Percentiles rank a stretch among this genome's conserved stretches.
phyloP scores from a whole-genome alignment of 2,329 filamentous ascomycete genomes.

The Hymenoscyphus occultus region DNA sequence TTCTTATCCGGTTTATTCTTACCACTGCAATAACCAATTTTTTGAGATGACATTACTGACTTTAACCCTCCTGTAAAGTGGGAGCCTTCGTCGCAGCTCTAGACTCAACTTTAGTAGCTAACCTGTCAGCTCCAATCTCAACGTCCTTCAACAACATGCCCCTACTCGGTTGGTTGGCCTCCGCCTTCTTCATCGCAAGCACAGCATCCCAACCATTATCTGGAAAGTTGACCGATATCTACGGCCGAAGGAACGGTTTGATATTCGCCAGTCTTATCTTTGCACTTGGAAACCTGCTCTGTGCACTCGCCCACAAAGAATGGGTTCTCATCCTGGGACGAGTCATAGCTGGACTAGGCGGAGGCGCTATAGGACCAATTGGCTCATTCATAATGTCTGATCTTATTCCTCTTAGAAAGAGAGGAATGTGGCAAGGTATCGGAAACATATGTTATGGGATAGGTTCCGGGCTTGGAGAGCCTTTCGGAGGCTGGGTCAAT shows the following conservation, averaged over 20 bases:
- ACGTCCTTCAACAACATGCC: constrained; percentile 59
- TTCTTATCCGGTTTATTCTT: constrained; percentile 1
- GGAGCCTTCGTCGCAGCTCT: constrained; percentile 18
- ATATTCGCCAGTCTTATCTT: constrained; percentile 62
- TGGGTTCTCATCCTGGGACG: constrained; percentile 61
- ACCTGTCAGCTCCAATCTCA: constrained; percentile 56
- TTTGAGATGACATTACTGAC: too few relatives aligned
- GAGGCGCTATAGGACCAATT: constrained; percentile 60
- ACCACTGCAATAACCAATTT: too few relatives aligned
- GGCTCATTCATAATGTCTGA: not conserved
- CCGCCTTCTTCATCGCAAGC: constrained; percentile 64
- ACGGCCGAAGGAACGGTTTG: constrained; percentile 62
- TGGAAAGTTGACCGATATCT: constrained; percentile 67
- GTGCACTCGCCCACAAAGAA: constrained; percentile 61
- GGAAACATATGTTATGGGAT: constrained; percentile 43
- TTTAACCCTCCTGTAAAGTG: not conserved
- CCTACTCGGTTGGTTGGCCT: constrained; percentile 67
- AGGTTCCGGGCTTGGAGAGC: constrained; percentile 64
- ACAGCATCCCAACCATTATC: constrained; percentile 72
- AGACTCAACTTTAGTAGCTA: constrained; percentile 60
- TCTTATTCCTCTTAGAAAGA: not conserved
- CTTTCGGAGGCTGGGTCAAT: constrained; percentile 65
- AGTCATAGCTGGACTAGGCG: constrained; percentile 52
- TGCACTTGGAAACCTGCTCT: constrained; percentile 58
- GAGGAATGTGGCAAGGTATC: not conserved